These are phyloP conservation scores for Tilletia walkeri DNA, from an alignment of 1,284 basidiomycete genomes.

Conservation along the genomic window DNA sequence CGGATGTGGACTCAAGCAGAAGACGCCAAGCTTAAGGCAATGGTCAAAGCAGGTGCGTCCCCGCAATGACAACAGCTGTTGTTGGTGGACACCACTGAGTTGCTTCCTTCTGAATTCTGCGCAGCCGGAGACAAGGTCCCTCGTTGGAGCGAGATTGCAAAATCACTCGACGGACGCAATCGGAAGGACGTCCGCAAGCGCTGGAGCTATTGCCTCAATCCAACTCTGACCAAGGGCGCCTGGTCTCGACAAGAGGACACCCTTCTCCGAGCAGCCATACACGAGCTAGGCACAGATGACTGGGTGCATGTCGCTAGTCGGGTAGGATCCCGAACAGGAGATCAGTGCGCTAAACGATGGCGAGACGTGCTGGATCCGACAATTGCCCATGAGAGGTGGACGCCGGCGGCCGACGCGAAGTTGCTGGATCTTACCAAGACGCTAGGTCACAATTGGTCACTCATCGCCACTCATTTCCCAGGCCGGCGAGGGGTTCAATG, in stretches of 20 bases:
- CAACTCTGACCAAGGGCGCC: constrained; percentile 8
- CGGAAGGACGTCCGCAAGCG: constrained; percentile 14
- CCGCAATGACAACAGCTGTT: not conserved
- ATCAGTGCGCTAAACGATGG: constrained; percentile 15
- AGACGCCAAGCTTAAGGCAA: constrained; percentile 15
- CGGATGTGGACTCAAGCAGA: constrained; percentile 12
- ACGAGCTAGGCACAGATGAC: constrained; percentile 11
- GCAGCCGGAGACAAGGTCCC: constrained; percentile 13
- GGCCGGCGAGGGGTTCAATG: not conserved
- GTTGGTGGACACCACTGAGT: not conserved
- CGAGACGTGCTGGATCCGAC: constrained; percentile 12
- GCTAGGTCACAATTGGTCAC: constrained; percentile 12
- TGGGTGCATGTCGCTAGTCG: constrained; percentile 15
- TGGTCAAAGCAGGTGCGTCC: constrained; percentile 6
- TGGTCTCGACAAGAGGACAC: constrained; percentile 10
- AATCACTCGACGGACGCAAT: not conserved
- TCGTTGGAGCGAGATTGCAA: constrained; percentile 12
- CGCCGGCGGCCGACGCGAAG: constrained; percentile 6
- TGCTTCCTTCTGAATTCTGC: not conserved
- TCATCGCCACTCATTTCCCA: constrained; percentile 11
- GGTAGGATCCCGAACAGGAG: constrained; percentile 1
- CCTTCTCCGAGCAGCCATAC: not conserved
- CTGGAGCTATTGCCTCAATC: constrained; percentile 13
- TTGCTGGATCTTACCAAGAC: constrained; percentile 8
- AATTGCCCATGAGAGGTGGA: constrained; percentile 11